Percentiles rank a stretch among this genome's conserved stretches.
These are phyloP conservation scores for Picochlorum sp. DNA, from an alignment of 139 green algal species.

Conservation along the genomic window DNA sequence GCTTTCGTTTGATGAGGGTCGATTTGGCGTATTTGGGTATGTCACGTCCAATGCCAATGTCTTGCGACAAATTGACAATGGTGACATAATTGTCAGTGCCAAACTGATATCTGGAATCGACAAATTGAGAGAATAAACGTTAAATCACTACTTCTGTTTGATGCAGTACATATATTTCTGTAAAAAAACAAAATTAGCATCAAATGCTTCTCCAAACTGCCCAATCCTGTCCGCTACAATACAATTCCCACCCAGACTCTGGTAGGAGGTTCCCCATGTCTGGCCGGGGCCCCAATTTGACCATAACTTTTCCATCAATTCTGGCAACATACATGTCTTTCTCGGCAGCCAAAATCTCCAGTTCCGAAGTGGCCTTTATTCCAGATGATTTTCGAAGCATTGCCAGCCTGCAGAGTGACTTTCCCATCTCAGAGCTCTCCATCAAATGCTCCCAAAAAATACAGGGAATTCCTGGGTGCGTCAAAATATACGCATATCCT, in stretches of 20 bases:
- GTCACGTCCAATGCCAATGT: slow-evolving; percentile 49
- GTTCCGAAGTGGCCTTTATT: slow-evolving; percentile 38
- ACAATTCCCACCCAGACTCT: slow-evolving; percentile 33
- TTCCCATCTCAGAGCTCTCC: background rate
- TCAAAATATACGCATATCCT: slow-evolving; percentile 94
- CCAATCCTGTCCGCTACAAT: slow-evolving; percentile 32
- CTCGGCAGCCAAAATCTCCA: slow-evolving; percentile 58
- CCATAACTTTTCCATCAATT: slow-evolving; percentile 26
- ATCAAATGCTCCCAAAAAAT: slow-evolving; percentile 77
- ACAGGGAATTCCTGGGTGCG: slow-evolving; percentile 76
- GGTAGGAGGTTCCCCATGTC: slow-evolving; percentile 37
- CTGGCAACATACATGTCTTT: slow-evolving; percentile 60
- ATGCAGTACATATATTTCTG: too few relatives aligned
- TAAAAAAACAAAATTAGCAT: background rate
- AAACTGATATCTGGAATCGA: slow-evolving; percentile 47
- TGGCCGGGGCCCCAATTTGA: slow-evolving; percentile 46
- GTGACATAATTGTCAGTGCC: slow-evolving; percentile 50
- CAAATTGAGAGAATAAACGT: slow-evolving; percentile 33
- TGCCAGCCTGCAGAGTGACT: slow-evolving; percentile 20
- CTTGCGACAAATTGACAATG: slow-evolving; percentile 36
- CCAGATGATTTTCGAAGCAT: slow-evolving; percentile 35
- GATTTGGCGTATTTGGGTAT: slow-evolving; percentile 77
- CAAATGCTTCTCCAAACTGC: slow-evolving; percentile 37
- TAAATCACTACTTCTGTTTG: background rate
- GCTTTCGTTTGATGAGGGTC: slow-evolving; percentile 82